Evolutionary conservation across 139 green algal genomes (phyloP).

Genomic region (Chlamydomonas sp.): DNA sequence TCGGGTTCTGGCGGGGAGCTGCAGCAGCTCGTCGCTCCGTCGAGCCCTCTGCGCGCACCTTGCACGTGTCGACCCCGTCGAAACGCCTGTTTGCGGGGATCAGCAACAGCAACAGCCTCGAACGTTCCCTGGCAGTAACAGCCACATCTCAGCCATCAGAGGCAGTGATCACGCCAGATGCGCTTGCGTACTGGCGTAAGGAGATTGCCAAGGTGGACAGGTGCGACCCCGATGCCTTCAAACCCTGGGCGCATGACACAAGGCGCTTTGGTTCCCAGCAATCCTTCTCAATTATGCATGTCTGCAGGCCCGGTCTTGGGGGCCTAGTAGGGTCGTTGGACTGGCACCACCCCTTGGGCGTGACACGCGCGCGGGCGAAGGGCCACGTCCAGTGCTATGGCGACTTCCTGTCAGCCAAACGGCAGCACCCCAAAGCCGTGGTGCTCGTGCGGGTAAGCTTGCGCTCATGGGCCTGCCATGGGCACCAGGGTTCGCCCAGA

Average conservation of each 20-base stretch:
- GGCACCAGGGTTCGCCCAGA: too few species aligned
- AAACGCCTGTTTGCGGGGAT: too few species aligned
- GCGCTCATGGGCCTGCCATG: too few species aligned
- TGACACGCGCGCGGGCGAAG: background rate
- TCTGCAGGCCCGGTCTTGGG: slow-evolving; percentile 11
- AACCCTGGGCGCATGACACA: background rate
- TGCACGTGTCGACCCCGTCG: too few species aligned
- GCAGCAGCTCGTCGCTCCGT: too few species aligned
- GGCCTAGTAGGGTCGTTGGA: slow-evolving; percentile 6
- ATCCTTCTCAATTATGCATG: background rate
- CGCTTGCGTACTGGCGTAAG: slow-evolving; percentile 1
- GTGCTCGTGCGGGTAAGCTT: slow-evolving; percentile 33
- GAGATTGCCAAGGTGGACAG: background rate
- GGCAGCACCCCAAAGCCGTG: slow-evolving; percentile 8
- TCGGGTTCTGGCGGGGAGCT: too few species aligned
- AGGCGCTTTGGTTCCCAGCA: background rate
- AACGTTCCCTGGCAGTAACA: too few species aligned
- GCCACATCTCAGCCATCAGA: too few species aligned
- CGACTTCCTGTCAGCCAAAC: slow-evolving; percentile 29
- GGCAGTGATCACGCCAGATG: background rate
- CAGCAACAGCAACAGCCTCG: too few species aligned
- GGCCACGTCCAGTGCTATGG: slow-evolving; percentile 19
- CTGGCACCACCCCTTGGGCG: slow-evolving; percentile 22
- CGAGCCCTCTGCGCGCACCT: too few species aligned
- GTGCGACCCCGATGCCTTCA: background rate